Evolutionary conservation across 2,329 filamentous ascomycete species (phyloP).

Genomic region (Penicillium sumatraense): DNA sequence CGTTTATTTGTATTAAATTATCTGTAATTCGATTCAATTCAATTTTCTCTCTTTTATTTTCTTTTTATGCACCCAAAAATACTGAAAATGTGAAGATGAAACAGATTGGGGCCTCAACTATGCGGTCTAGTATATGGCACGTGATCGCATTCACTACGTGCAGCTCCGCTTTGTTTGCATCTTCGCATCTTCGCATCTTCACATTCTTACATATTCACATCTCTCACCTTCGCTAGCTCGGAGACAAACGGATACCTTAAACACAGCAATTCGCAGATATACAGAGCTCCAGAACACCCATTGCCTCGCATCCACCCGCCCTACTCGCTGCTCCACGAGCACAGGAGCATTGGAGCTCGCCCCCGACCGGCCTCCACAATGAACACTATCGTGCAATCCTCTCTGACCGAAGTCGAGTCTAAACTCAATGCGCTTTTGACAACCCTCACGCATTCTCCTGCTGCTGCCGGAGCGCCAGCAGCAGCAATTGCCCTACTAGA

Average conservation of each 20-base stretch:
- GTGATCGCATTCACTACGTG: not conserved
- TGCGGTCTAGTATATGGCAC: not conserved
- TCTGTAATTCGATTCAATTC: too few relatives aligned
- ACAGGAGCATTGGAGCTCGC: not conserved
- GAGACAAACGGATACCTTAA: too few relatives aligned
- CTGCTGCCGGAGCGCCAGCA: slow-evolving; percentile 47
- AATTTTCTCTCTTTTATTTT: not conserved
- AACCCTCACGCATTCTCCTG: slow-evolving; percentile 49
- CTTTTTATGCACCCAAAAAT: too few relatives aligned
- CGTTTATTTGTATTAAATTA: not conserved
- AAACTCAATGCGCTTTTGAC: slow-evolving; percentile 48
- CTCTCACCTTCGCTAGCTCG: too few relatives aligned
- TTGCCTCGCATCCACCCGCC: not conserved
- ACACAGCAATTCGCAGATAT: too few relatives aligned
- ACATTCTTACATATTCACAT: not conserved
- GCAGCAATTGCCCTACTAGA: slow-evolving; percentile 45
- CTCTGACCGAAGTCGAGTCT: slow-evolving; percentile 47
- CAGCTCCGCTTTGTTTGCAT: not conserved
- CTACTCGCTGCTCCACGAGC: not conserved
- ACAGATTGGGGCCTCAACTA: too few relatives aligned
- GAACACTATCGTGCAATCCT: slow-evolving; percentile 44
- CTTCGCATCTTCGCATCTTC: not conserved
- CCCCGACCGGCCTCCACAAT: slow-evolving; percentile 31
- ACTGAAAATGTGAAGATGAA: too few relatives aligned
- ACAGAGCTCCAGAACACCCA: too few relatives aligned